phyloP scores from a whole-genome alignment of 148 eudicot species.

The Cornus kousa region DNA sequence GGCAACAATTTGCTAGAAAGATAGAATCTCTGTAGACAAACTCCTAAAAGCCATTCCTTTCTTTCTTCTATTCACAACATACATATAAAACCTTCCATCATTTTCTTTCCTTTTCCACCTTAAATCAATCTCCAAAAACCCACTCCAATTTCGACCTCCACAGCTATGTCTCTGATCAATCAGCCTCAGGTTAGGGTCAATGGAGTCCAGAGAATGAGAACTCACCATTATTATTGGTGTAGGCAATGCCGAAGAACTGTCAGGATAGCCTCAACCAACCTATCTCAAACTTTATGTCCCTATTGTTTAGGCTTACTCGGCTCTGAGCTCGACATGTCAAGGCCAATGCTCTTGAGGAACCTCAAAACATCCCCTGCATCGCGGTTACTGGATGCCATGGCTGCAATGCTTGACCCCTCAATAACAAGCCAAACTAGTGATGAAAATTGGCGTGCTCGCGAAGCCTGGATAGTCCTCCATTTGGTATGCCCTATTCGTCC shows the following conservation, averaged over 20 bases:
- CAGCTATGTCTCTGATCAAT: conserved; percentile 37
- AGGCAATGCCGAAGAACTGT: conserved; percentile 48
- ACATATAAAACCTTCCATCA: conserved; percentile 11
- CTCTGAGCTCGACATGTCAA: conserved; percentile 40
- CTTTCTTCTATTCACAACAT: conserved; percentile 8
- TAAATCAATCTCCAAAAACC: background rate
- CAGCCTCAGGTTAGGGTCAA: conserved; percentile 41
- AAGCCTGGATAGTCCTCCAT: conserved; percentile 17
- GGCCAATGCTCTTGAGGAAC: conserved; percentile 24
- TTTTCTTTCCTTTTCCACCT: background rate
- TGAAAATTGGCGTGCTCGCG: conserved; percentile 11
- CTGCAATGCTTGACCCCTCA: conserved; percentile 24
- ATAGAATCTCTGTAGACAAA: conserved; percentile 6
- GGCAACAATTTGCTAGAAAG: background rate
- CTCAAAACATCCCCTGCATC: conserved; percentile 12
- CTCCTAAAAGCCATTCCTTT: conserved; percentile 24
- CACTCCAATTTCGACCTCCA: background rate
- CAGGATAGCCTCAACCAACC: conserved; percentile 39
- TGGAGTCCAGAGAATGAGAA: conserved; percentile 39
- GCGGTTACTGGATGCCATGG: conserved; percentile 23
- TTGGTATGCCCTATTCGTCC: conserved; percentile 23
- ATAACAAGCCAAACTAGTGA: background rate
- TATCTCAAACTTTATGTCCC: conserved; percentile 39
- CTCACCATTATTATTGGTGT: conserved; percentile 63
- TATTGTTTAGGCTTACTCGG: conserved; percentile 36